Evolutionary conservation across 1,139 yeast genomes (phyloP), one percentile per base, ranked within the genome.

Genomic region (Zygoascus hellenicus): DNA sequence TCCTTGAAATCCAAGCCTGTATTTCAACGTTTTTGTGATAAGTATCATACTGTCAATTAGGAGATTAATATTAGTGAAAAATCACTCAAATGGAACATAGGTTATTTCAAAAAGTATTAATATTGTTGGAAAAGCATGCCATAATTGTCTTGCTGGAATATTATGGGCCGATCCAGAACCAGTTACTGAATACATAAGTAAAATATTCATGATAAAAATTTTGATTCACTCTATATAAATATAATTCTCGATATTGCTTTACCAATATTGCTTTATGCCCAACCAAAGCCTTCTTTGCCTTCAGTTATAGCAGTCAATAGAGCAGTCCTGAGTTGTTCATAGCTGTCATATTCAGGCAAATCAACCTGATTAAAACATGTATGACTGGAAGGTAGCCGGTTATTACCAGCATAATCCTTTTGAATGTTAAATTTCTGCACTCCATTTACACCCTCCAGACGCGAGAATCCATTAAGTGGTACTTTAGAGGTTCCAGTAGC

Each of bases 401-500:
- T 95, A 13, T 81, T 78, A 10, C 84, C 68, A 1, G 96, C 96
- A 66, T 86, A 89, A 58, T 88, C 97, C 51, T 95, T 76, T 61
- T 89, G 97, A 52, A 94, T 86, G 53, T 87, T 82, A 67, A 94
- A 94, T 61, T 87, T 87, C 46, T 92, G 81, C 2, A 82, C 75
- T 2, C 97, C 97, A 62, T 82, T 80, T 56, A 92, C 88, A 30
- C 97, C 97, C 54, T 87, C 83, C 53, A 94, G 74, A 57, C 84
- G 95, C 58, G 86, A 83, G 63, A 94, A 94, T 1, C 98, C 99
- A 62, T 86, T 86, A 56, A 90, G 72, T 22, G 99, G 98, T 7
- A 94, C 98, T 66, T 92, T 90, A 49, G 95, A 83, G 0, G 99
- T 92, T 52, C 99, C 99, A 0, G 99, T 94, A 1, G 95, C 94